phyloP scores from a whole-genome alignment of 2,329 filamentous ascomycete genomes.

The Talaromyces sp. region DNA sequence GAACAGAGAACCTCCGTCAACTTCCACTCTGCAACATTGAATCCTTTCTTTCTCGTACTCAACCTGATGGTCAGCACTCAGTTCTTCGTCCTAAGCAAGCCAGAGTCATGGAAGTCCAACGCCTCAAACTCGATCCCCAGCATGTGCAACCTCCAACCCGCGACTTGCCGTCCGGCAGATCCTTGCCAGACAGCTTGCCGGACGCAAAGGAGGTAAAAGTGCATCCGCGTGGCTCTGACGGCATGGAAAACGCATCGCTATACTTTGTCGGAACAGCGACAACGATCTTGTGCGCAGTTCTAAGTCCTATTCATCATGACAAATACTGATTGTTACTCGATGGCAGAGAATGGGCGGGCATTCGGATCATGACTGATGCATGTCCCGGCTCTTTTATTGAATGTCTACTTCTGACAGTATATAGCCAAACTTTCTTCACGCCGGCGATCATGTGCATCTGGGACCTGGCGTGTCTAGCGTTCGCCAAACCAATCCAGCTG shows the following conservation, averaged over 20 bases:
- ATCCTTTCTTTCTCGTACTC: background rate
- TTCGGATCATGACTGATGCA: conserved; percentile 42
- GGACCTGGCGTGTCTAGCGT: conserved; percentile 58
- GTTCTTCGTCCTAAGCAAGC: background rate
- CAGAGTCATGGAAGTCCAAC: conserved; percentile 26
- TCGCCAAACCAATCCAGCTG: conserved; percentile 56
- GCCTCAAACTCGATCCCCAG: conserved; percentile 40
- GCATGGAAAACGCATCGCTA: conserved; percentile 34
- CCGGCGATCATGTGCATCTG: conserved; percentile 63
- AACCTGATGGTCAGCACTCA: no score
- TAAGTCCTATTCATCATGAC: background rate
- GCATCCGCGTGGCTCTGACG: conserved; percentile 36
- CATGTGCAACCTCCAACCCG: conserved; percentile 39
- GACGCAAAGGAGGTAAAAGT: conserved; percentile 44
- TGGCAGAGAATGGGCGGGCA: conserved; percentile 38
- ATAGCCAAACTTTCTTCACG: conserved; percentile 62
- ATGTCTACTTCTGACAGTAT: background rate
- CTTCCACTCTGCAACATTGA: background rate
- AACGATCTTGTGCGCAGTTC: conserved; percentile 30
- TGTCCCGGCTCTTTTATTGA: background rate
- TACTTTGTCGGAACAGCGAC: conserved; percentile 42
- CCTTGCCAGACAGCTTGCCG: conserved; percentile 37
- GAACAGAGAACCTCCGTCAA: background rate
- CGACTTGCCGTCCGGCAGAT: conserved; percentile 27
- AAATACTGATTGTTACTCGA: background rate